Evolutionary conservation across 805 yeast genomes (phyloP).

Genomic region (Naumovozyma baii): DNA sequence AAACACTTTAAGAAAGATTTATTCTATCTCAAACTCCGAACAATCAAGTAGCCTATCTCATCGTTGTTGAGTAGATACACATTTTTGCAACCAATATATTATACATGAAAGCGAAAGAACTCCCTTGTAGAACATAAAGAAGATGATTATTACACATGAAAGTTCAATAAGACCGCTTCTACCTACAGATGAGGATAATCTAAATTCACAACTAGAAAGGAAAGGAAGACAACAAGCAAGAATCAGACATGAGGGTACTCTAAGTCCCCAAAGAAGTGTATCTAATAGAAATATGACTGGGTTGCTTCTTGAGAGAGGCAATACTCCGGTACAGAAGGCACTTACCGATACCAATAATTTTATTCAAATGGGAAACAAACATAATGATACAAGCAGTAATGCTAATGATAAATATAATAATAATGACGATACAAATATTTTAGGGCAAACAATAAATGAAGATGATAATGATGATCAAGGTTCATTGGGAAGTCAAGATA

Average conservation of each 20-base stretch:
- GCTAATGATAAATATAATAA: constrained; percentile 1
- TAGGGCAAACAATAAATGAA: constrained; percentile 2
- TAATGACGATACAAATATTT: background rate
- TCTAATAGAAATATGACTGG: constrained; percentile 18
- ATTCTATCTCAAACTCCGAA: too few species aligned
- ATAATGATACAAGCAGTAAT: background rate
- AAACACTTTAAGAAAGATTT: too few species aligned
- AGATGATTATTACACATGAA: background rate
- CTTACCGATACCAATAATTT: constrained; percentile 27
- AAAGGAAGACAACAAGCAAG: constrained; percentile 1
- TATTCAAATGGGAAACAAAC: constrained; percentile 15
- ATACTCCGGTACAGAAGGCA: constrained; percentile 18
- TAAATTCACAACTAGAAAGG: constrained; percentile 9
- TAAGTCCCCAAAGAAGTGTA: constrained; percentile 12
- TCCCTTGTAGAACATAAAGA: too few species aligned
- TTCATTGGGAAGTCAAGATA: constrained; percentile 7
- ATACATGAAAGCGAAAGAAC: too few species aligned
- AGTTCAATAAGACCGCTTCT: constrained; percentile 19
- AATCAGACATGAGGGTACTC: background rate
- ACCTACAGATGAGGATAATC: constrained; percentile 23
- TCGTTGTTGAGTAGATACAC: too few species aligned
- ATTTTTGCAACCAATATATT: too few species aligned
- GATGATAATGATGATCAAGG: constrained; percentile 5
- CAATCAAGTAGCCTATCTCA: too few species aligned
- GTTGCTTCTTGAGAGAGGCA: constrained; percentile 4